A percentile compares a stretch with the other conserved stretches of the same genome.
These are phyloP conservation scores for Aspergillus incahuasiensis DNA, from an alignment of 495 filamentous ascomycete species.

Conservation along the genomic window DNA sequence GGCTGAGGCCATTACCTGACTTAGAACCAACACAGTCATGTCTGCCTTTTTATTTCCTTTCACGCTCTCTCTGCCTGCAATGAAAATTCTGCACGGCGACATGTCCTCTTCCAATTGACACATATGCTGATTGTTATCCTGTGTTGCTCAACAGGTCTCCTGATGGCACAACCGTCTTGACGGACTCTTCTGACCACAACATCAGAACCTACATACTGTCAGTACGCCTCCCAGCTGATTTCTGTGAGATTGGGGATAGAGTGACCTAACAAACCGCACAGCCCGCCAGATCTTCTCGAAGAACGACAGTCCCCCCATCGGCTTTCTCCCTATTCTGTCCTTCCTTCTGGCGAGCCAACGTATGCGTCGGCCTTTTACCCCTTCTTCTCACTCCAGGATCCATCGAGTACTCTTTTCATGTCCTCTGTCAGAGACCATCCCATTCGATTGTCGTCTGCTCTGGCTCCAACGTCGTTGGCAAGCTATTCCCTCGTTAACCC, in stretches of 20 bases:
- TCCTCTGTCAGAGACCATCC: slow-evolving; percentile 65
- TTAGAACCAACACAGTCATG: background rate
- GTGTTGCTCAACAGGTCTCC: slow-evolving; percentile 51
- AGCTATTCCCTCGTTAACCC: slow-evolving; percentile 68
- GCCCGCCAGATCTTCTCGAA: slow-evolving; percentile 65
- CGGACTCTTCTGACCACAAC: slow-evolving; percentile 63
- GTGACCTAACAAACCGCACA: slow-evolving; percentile 18
- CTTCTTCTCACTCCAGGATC: slow-evolving; percentile 60
- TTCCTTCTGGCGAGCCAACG: slow-evolving; percentile 62
- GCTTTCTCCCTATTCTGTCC: slow-evolving; percentile 57
- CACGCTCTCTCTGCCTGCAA: background rate
- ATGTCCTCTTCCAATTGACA: background rate
- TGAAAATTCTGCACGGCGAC: background rate
- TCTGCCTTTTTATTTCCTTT: background rate
- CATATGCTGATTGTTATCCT: background rate
- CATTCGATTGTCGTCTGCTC: slow-evolving; percentile 65
- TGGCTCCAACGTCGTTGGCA: slow-evolving; percentile 43
- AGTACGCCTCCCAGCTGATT: slow-evolving; percentile 11
- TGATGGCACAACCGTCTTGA: slow-evolving; percentile 78
- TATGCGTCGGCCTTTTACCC: slow-evolving; percentile 71
- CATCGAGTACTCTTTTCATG: slow-evolving; percentile 63
- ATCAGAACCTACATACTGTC: slow-evolving; percentile 69
- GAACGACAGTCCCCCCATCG: slow-evolving; percentile 38
- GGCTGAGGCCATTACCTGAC: background rate
- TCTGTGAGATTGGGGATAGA: background rate